Percentiles rank a stretch among this genome's conserved stretches.
Conservation (phyloP, 805 yeast genomes). For the Saccharomycopsis oosterbeekiorum region DNA sequence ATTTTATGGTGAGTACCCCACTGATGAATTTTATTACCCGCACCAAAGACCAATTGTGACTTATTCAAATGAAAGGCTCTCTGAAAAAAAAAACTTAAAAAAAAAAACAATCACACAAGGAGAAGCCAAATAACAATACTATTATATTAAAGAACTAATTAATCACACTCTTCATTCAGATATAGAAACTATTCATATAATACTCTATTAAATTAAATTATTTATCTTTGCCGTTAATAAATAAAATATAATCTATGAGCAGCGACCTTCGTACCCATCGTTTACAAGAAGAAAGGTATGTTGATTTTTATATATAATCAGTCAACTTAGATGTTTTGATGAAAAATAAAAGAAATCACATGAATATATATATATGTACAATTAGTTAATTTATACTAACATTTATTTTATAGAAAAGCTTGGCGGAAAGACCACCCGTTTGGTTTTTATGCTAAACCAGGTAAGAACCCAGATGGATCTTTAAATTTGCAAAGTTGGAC, state of each 20-base stretch:
- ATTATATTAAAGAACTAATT: not conserved
- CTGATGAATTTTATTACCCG: not conserved
- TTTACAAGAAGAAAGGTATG: conserved; percentile 76
- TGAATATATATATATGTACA: no score
- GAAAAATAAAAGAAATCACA: no score
- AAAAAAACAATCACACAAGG: no score
- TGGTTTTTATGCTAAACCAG: conserved; percentile 91
- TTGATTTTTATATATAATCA: conserved; percentile 13
- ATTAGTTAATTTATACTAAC: not conserved
- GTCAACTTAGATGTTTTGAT: not conserved
- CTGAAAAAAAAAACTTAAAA: not conserved
- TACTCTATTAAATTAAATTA: no score
- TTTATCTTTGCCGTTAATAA: not conserved
- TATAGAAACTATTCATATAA: no score
- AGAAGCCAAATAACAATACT: not conserved
- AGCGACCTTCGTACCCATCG: conserved; percentile 56
- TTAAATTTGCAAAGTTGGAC: conserved; percentile 82
- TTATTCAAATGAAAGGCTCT: not conserved
- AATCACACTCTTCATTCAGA: not conserved
- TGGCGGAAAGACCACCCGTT: conserved; percentile 99
- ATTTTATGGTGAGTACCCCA: not conserved
- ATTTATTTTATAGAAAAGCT: conserved; percentile 49
- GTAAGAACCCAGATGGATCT: conserved; percentile 69
- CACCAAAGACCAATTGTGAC: not conserved
- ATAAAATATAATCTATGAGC: not conserved